These are phyloP conservation scores for Cutaneotrichosporon sp. DNA, from an alignment of 1,284 basidiomycete genomes.

Conservation along the genomic window DNA sequence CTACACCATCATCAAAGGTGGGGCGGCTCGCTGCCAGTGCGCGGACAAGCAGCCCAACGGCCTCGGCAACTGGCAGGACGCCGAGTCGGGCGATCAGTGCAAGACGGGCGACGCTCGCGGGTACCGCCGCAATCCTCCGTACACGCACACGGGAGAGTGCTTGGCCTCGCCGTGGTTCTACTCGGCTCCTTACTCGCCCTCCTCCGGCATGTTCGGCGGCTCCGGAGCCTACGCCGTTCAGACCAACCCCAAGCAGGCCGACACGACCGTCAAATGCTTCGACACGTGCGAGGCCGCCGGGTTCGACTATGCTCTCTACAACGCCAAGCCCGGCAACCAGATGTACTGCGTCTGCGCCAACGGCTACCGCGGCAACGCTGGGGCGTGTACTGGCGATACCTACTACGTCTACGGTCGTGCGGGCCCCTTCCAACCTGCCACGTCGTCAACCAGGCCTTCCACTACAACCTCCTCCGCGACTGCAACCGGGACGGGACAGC, in stretches of 20 bases:
- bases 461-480: too few relatives aligned
- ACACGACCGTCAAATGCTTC: neutral
- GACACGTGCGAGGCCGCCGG: neutral
- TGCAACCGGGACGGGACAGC: too few relatives aligned
- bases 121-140: neutral
- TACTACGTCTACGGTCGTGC: conserved; percentile 1
- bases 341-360: neutral
- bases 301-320: neutral
- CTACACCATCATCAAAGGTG: neutral
- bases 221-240: neutral
- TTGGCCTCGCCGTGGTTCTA: too few relatives aligned
- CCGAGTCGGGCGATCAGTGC: too few relatives aligned
- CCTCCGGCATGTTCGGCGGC: neutral
- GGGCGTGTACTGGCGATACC: neutral
- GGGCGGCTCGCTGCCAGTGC: neutral
- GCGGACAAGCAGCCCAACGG: neutral
- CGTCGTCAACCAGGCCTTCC: too few relatives aligned
- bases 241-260: neutral
- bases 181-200: too few relatives aligned
- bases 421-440: too few relatives aligned
- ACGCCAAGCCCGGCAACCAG: neutral
- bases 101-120: too few relatives aligned
- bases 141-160: neutral
- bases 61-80: too few relatives aligned
- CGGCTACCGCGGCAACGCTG: neutral